These are phyloP conservation scores for Suhomyces taliae DNA, from an alignment of 1,139 yeast species.

Conservation along the genomic window DNA sequence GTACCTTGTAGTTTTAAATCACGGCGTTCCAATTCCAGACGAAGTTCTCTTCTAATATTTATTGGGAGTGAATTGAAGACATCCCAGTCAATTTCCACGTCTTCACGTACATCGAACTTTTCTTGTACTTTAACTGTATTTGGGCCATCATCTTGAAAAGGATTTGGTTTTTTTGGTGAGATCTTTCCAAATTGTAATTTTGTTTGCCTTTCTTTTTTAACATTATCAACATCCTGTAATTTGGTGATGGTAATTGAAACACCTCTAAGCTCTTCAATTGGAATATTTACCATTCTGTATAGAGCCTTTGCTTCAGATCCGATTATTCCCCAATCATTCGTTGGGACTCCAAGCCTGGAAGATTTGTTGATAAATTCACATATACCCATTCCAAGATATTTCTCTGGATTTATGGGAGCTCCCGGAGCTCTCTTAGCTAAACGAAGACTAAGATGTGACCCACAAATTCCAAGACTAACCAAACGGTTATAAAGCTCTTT, in stretches of 20 bases:
- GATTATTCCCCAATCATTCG: slow-evolving; percentile 62
- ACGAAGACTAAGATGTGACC: slow-evolving; percentile 62
- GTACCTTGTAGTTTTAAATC: slow-evolving; percentile 18
- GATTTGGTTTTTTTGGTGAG: not conserved
- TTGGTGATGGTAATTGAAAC: slow-evolving; percentile 67
- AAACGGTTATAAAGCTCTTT: slow-evolving; percentile 61
- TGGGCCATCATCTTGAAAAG: not conserved
- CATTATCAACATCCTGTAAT: slow-evolving; percentile 41
- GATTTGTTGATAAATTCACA: slow-evolving; percentile 68
- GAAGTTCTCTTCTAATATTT: slow-evolving; percentile 52
- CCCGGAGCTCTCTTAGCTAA: slow-evolving; percentile 61
- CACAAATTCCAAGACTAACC: slow-evolving; percentile 45
- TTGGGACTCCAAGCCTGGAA: slow-evolving; percentile 60
- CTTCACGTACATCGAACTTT: not conserved
- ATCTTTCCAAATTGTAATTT: slow-evolving; percentile 35
- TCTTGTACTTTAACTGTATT: not conserved
- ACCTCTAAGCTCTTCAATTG: slow-evolving; percentile 74
- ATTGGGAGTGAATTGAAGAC: slow-evolving; percentile 54
- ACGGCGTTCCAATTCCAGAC: slow-evolving; percentile 41
- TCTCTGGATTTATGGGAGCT: slow-evolving; percentile 75
- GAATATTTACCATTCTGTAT: slow-evolving; percentile 56
- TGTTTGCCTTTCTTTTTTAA: slow-evolving; percentile 38
- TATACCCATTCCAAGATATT: slow-evolving; percentile 79
- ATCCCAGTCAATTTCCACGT: slow-evolving; percentile 48
- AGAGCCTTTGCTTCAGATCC: slow-evolving; percentile 61